Evolutionary conservation across 345 rosid species (phyloP).

Genomic region (Eucalyptus urophylla): DNA sequence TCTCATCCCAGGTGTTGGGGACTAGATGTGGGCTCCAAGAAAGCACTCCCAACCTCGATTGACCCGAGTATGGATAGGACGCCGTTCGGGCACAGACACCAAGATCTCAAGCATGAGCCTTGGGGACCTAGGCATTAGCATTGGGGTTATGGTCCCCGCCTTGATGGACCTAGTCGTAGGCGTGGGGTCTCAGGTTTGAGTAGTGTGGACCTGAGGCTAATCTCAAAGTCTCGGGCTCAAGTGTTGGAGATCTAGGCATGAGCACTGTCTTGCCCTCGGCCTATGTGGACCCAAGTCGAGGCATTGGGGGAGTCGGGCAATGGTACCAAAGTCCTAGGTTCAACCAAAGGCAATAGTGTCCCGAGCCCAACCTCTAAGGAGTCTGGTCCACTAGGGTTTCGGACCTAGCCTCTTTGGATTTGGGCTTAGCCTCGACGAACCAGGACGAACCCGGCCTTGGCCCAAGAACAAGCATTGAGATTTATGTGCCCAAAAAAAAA

Average conservation of each 20-base stretch:
- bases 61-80: neutral
- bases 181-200: neutral
- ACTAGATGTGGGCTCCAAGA: too few species aligned
- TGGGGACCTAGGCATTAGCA: neutral
- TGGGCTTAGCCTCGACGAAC: neutral
- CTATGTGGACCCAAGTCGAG: neutral
- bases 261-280: neutral
- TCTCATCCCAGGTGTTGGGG: neutral
- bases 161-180: neutral
- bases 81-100: fast-evolving
- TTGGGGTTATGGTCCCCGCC: fast-evolving
- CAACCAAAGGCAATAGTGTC: neutral
- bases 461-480: neutral
- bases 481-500: neutral
- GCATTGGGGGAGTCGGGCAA: fast-evolving
- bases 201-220: fast-evolving
- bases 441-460: too few species aligned
- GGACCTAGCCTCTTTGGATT: neutral
- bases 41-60: neutral
- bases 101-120: neutral
- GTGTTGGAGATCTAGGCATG: neutral
- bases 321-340: neutral
- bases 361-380: neutral
- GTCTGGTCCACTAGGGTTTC: neutral
- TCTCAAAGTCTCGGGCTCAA: neutral